These are phyloP conservation scores for Nemania diffusa DNA, from an alignment of 2,329 filamentous ascomycete species.

Conservation along the genomic window DNA sequence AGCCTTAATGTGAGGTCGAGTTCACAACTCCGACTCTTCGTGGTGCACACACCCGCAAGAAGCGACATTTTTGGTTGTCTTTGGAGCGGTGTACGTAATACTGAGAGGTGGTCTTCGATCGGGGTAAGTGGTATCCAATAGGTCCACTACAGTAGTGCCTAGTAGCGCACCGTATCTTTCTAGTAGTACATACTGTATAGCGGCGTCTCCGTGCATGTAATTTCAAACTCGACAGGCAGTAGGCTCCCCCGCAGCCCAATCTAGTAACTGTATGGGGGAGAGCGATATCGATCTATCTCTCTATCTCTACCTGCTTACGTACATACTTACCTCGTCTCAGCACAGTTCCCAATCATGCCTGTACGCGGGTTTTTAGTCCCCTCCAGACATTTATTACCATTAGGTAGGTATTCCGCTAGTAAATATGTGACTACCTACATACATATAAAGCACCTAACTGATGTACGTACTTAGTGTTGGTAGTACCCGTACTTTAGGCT, in stretches of 20 bases:
- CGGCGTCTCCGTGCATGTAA: conserved; percentile 28
- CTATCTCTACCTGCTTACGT: background rate
- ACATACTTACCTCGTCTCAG: background rate
- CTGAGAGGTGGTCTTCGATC: conserved; percentile 18
- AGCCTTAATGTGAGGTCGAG: conserved; percentile 1
- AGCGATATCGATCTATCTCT: too few species aligned
- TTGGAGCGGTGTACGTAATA: conserved; percentile 33
- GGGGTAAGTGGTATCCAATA: background rate
- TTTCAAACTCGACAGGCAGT: conserved; percentile 25
- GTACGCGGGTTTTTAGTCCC: background rate
- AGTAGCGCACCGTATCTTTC: too few species aligned
- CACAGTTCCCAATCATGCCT: background rate
- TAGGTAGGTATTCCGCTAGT: background rate
- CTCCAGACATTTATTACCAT: background rate
- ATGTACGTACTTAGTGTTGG: background rate
- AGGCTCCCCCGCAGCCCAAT: conserved; percentile 26
- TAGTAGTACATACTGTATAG: too few species aligned
- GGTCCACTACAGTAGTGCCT: background rate
- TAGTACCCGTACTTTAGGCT: background rate
- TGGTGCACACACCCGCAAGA: conserved; percentile 29
- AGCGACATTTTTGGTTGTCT: conserved; percentile 10
- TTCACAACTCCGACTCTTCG: conserved; percentile 33
- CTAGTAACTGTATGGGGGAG: conserved; percentile 27
- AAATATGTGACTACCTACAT: background rate
- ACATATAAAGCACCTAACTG: background rate